Evolutionary conservation across 371 early-diverging fungal species (phyloP).

Genomic region (Umbelopsis sp.): DNA sequence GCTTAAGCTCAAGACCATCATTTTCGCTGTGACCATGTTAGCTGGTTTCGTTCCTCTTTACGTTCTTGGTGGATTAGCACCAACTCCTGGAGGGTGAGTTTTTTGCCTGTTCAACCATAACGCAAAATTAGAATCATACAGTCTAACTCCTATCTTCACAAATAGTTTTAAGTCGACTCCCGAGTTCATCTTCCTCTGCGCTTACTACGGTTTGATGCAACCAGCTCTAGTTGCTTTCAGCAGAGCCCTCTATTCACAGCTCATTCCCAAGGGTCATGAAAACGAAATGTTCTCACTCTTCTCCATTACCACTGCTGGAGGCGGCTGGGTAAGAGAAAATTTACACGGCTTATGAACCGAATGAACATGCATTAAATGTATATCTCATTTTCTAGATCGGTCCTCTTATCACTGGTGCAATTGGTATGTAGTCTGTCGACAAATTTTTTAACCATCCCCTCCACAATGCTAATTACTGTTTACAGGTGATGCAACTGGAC

Average conservation of each 20-base stretch:
- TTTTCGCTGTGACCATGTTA: conserved; percentile 3
- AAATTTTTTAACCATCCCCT: too few species aligned
- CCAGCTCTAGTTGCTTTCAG: conserved; percentile 7
- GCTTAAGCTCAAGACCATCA: background rate
- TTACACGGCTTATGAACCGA: background rate
- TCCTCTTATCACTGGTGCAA: background rate
- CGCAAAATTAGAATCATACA: background rate
- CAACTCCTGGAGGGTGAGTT: conserved; percentile 6
- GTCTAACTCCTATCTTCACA: background rate
- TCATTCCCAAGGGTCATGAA: conserved; percentile 47
- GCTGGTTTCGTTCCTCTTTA: background rate
- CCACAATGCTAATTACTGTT: too few species aligned
- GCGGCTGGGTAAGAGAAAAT: background rate
- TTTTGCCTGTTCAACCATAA: background rate
- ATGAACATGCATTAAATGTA: background rate
- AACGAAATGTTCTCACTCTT: conserved; percentile 58
- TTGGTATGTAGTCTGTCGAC: background rate
- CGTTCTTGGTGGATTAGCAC: background rate
- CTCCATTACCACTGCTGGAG: conserved; percentile 67
- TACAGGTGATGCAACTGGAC: conserved; percentile 23
- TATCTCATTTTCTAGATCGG: background rate
- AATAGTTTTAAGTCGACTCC: background rate
- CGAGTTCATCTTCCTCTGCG: background rate
- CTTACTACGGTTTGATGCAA: conserved; percentile 5
- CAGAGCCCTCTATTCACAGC: conserved; percentile 4